Conservation (phyloP, 2,329 filamentous ascomycete species). For the Nemania bipapillata region DNA sequence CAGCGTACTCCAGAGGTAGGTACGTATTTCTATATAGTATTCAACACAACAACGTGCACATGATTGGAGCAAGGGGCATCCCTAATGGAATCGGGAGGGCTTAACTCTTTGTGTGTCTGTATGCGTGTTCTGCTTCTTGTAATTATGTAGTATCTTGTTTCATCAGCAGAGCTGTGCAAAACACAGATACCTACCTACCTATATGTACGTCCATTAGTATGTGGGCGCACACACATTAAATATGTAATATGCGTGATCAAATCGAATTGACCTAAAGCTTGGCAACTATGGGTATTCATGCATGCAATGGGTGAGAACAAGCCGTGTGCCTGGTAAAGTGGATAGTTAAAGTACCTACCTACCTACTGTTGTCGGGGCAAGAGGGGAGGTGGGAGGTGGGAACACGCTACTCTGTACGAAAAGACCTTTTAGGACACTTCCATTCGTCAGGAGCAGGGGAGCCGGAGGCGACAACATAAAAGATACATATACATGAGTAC, state of each 20-base stretch:
- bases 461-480: slow-evolving; percentile 9
- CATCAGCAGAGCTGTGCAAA: too few relatives aligned
- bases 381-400: background rate
- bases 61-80: slow-evolving; percentile 19
- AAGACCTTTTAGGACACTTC: slow-evolving; percentile 3
- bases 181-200: background rate
- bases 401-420: background rate
- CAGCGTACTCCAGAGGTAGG: too few relatives aligned
- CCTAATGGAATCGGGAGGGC: background rate
- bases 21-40: too few relatives aligned
- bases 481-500: background rate
- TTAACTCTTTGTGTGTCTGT: background rate
- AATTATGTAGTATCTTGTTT: too few relatives aligned
- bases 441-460: slow-evolving; percentile 11
- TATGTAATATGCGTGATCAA: slow-evolving; percentile 4
- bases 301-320: slow-evolving; percentile 29
- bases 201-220: background rate
- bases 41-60: background rate
- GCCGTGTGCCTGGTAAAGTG: slow-evolving; percentile 43
- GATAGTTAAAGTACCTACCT: slow-evolving; percentile 21
- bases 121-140: too few relatives aligned
- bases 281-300: slow-evolving; percentile 38
- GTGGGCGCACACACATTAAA: background rate
- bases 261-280: slow-evolving; percentile 26
- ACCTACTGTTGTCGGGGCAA: background rate